Evolutionary conservation across 805 yeast genomes (phyloP).

Genomic region (Hemisphaericaspora nanyangensis): DNA sequence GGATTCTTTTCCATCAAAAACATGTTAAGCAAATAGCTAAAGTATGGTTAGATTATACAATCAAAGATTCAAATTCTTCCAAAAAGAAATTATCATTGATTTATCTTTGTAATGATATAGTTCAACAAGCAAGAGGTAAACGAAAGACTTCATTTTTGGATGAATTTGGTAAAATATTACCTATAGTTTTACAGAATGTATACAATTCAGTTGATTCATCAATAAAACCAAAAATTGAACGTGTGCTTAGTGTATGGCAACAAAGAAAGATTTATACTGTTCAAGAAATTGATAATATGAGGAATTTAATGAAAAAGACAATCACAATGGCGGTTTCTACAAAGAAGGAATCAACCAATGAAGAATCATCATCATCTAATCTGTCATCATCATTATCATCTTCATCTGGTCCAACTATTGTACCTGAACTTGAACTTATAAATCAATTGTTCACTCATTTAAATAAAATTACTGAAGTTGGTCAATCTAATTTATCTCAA

Average conservation of each 20-base stretch:
- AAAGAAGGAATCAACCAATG: neutral
- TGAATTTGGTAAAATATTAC: conserved; percentile 52
- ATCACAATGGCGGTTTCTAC: neutral
- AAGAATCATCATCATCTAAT: neutral
- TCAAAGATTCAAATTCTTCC: conserved; percentile 10
- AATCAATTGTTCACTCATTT: conserved; percentile 28
- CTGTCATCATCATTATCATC: neutral
- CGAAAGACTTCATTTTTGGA: conserved; percentile 53
- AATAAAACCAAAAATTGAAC: conserved; percentile 45
- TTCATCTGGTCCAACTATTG: conserved; percentile 9
- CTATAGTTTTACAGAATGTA: conserved; percentile 33
- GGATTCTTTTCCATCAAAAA: conserved; percentile 45
- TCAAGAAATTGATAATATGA: conserved; percentile 25
- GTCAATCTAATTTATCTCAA: conserved; percentile 35
- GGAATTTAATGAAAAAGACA: conserved; percentile 16
- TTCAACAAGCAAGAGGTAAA: conserved; percentile 70
- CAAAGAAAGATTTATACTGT: conserved; percentile 45
- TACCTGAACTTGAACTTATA: conserved; percentile 29
- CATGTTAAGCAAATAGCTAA: conserved; percentile 32
- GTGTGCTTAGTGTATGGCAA: conserved; percentile 56
- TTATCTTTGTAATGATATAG: conserved; percentile 76
- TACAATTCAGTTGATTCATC: conserved; percentile 26
- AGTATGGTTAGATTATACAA: conserved; percentile 32
- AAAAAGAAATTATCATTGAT: conserved; percentile 53
- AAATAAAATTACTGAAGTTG: conserved; percentile 21